A percentile compares a stretch with the other conserved stretches of the same genome.
Evolutionary conservation across 345 rosid species (phyloP).

Genomic region (Lenwebbia sp.): DNA sequence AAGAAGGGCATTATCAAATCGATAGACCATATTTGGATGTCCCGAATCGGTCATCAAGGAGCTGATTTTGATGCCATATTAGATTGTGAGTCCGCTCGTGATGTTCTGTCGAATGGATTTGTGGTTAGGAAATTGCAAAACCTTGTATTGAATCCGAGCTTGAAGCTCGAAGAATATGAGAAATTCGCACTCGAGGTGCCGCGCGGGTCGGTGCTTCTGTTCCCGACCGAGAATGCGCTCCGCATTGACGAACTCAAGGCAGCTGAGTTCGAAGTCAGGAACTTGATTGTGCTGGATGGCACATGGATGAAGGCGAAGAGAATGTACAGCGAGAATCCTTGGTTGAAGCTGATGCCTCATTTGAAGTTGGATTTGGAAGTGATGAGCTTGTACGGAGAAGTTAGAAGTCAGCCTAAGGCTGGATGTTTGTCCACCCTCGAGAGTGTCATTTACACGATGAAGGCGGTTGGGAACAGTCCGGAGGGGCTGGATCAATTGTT

Average conservation of each 20-base stretch:
- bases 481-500: conserved; percentile 48
- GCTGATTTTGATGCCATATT: conserved; percentile 31
- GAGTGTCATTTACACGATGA: conserved; percentile 62
- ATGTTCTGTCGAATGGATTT: conserved; percentile 54
- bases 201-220: conserved; percentile 51
- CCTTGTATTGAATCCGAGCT: not conserved
- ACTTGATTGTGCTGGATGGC: conserved; percentile 78
- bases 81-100: conserved; percentile 18
- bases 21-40: conserved; percentile 15
- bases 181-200: conserved; percentile 55
- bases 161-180: conserved; percentile 26
- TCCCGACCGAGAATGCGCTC: conserved; percentile 48
- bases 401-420: conserved; percentile 61
- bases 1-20: conserved; percentile 33
- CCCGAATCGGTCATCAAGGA: not conserved
- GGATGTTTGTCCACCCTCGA: conserved; percentile 77
- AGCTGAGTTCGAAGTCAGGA: conserved; percentile 33
- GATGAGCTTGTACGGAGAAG: conserved; percentile 59
- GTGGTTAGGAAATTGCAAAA: conserved; percentile 34
- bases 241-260: conserved; percentile 31
- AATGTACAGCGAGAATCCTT: conserved; percentile 72
- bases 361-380: conserved; percentile 51
- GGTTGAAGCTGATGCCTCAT: conserved; percentile 79
- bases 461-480: conserved; percentile 37
- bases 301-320: conserved; percentile 83